Conservation (phyloP, 1,284 basidiomycete genomes). For the Phaffia rhodozyma region DNA sequence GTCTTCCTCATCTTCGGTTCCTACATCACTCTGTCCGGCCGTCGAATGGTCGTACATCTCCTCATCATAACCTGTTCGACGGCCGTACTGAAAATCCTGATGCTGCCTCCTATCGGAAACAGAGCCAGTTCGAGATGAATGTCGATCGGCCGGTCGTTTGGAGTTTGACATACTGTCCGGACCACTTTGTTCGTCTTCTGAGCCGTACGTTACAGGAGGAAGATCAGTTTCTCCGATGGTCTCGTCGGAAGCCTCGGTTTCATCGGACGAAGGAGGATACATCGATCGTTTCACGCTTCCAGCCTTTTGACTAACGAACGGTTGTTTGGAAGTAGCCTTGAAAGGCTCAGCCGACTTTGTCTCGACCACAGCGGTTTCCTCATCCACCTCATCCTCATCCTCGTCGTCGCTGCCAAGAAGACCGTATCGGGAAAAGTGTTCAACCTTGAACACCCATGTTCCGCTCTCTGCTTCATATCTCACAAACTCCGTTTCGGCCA, state of each 20-base stretch:
- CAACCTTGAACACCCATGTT: slow-evolving; percentile 85
- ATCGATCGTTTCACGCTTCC: too few species aligned
- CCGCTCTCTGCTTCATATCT: slow-evolving; percentile 67
- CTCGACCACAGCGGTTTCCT: slow-evolving; percentile 17
- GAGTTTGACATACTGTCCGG: too few species aligned
- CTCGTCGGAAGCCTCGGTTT: too few species aligned
- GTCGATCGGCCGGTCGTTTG: too few species aligned
- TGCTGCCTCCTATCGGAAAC: too few species aligned
- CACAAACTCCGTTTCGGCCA: slow-evolving; percentile 77
- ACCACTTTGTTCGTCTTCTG: slow-evolving; percentile 4
- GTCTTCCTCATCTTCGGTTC: slow-evolving; percentile 21
- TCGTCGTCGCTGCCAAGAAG: slow-evolving; percentile 31
- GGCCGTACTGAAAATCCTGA: too few species aligned
- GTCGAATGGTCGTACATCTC: slow-evolving; percentile 6
- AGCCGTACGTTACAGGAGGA: slow-evolving; percentile 5
- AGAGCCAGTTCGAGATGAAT: too few species aligned
- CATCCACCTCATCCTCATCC: slow-evolving; percentile 23
- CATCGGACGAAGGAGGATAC: too few species aligned
- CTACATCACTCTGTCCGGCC: slow-evolving; percentile 14
- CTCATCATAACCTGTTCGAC: too few species aligned
- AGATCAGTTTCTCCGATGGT: neutral
- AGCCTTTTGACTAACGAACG: too few species aligned
- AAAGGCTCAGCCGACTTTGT: slow-evolving; percentile 6
- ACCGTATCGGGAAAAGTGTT: slow-evolving; percentile 58
- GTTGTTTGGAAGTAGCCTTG: neutral